Evolutionary conservation across 805 yeast genomes (phyloP).

Genomic region (Komagataella pseudopastoris): DNA sequence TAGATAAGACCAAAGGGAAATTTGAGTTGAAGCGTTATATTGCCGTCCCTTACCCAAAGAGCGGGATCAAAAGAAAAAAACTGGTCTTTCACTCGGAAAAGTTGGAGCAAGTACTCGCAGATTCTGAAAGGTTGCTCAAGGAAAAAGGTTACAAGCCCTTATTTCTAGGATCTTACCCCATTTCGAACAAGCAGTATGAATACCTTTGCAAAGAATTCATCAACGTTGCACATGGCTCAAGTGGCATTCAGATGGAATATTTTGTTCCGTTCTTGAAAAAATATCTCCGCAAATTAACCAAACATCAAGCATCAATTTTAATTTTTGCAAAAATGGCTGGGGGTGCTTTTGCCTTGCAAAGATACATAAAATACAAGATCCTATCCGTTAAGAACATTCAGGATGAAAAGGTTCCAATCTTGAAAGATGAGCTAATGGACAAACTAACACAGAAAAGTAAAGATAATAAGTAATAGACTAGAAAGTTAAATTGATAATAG

Average conservation of each 20-base stretch:
- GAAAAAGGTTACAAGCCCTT: conserved; percentile 2
- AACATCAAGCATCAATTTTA: conserved; percentile 13
- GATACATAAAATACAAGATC: conserved; percentile 12
- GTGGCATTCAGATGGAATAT: conserved; percentile 9
- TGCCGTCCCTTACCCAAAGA: not conserved
- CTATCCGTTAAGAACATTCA: conserved; percentile 9
- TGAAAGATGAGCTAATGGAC: not conserved
- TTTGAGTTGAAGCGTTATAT: not conserved
- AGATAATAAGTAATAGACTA: not conserved
- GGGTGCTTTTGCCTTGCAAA: conserved; percentile 12
- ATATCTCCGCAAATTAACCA: conserved; percentile 8
- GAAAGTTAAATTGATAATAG: not conserved
- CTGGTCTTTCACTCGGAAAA: conserved; percentile 1
- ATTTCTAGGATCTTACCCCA: conserved; percentile 3
- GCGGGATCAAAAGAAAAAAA: not conserved
- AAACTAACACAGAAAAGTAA: not conserved
- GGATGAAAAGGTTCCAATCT: not conserved
- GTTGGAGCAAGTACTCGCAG: conserved; percentile 8
- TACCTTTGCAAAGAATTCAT: conserved; percentile 8
- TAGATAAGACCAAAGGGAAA: conserved; percentile 4
- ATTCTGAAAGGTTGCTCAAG: conserved; percentile 7
- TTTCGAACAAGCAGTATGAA: conserved; percentile 11
- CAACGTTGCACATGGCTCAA: conserved; percentile 8
- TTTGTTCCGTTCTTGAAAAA: conserved; percentile 7
- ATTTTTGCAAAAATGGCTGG: conserved; percentile 18